These are phyloP conservation scores for Candida berthetii DNA, from an alignment of 805 yeast species.

Conservation along the genomic window DNA sequence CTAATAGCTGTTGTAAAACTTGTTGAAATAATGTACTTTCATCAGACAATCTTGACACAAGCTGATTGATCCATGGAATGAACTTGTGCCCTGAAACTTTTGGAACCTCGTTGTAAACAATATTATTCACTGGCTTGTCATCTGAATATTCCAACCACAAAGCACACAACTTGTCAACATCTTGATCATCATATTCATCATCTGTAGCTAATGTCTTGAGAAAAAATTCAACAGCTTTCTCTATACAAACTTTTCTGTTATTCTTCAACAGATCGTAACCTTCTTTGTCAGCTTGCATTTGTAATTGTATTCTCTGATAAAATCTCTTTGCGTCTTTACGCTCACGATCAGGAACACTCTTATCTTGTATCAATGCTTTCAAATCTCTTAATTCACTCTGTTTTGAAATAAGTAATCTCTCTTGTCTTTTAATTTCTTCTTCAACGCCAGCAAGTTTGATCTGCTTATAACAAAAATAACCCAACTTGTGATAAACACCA, in stretches of 20 bases:
- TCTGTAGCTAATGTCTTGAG: constrained; percentile 43
- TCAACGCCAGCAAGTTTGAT: constrained; percentile 36
- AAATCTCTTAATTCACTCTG: constrained; percentile 44
- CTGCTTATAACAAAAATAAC: constrained; percentile 69
- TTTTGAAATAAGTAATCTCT: constrained; percentile 34
- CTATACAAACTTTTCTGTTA: constrained; percentile 36
- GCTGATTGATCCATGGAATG: constrained; percentile 78
- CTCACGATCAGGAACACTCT: constrained; percentile 35
- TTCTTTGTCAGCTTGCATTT: constrained; percentile 41
- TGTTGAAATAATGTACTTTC: constrained; percentile 50
- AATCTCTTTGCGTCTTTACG: constrained; percentile 47
- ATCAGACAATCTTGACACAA: constrained; percentile 59
- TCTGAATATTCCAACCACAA: constrained; percentile 69
- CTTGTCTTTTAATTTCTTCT: constrained; percentile 36
- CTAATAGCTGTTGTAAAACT: constrained; percentile 40
- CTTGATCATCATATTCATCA: constrained; percentile 42
- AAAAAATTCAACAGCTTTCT: constrained; percentile 53
- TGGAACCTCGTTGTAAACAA: constrained; percentile 30
- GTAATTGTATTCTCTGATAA: constrained; percentile 40
- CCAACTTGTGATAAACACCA: constrained; percentile 52
- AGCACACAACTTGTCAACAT: constrained; percentile 72
- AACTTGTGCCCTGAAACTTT: constrained; percentile 54
- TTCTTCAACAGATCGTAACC: constrained; percentile 34
- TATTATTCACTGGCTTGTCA: constrained; percentile 35
- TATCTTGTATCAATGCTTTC: constrained; percentile 33